Conservation (phyloP, 2,329 filamentous ascomycete species). For the Xylaria polymorpha region DNA sequence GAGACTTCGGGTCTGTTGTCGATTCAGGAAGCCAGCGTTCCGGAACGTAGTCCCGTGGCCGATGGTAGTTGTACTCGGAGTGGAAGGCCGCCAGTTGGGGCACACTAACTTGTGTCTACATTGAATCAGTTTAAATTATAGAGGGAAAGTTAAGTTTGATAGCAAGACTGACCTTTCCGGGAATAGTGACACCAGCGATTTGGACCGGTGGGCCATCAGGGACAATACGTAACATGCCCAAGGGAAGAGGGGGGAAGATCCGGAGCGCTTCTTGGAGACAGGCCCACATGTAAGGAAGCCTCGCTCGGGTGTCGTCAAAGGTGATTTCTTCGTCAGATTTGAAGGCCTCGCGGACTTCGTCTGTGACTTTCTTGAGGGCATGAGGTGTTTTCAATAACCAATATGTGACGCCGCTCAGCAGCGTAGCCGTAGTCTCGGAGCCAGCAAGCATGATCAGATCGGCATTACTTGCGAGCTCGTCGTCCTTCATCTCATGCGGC, state of each 20-base stretch:
- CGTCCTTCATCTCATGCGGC: slow-evolving; percentile 46
- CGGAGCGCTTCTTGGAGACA: slow-evolving; percentile 45
- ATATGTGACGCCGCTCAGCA: slow-evolving; percentile 45
- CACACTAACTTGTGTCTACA: slow-evolving; percentile 42
- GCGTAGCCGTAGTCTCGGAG: slow-evolving; percentile 50
- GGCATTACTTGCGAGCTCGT: slow-evolving; percentile 50
- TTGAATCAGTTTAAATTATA: slow-evolving; percentile 22
- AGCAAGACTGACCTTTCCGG: slow-evolving; percentile 40
- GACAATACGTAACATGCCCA: slow-evolving; percentile 40
- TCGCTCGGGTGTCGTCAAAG: slow-evolving; percentile 51
- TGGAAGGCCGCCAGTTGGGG: slow-evolving; percentile 45
- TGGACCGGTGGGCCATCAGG: slow-evolving; percentile 40
- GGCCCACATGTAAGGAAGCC: slow-evolving; percentile 44
- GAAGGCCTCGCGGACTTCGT: slow-evolving; percentile 60
- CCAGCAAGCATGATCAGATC: slow-evolving; percentile 49
- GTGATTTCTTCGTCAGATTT: slow-evolving; percentile 58
- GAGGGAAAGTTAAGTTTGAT: background rate
- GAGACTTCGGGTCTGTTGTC: slow-evolving; percentile 39
- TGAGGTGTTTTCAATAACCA: slow-evolving; percentile 50
- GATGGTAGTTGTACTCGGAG: slow-evolving; percentile 44
- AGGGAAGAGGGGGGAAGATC: slow-evolving; percentile 45
- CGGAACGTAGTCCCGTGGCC: slow-evolving; percentile 42
- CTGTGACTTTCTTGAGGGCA: slow-evolving; percentile 42
- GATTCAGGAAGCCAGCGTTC: slow-evolving; percentile 46
- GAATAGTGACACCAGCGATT: slow-evolving; percentile 43